Percentiles rank a stretch among this genome's conserved stretches.
Conservation (phyloP, 75 land plant genomes). For the Pseudotsuga menziesii region DNA sequence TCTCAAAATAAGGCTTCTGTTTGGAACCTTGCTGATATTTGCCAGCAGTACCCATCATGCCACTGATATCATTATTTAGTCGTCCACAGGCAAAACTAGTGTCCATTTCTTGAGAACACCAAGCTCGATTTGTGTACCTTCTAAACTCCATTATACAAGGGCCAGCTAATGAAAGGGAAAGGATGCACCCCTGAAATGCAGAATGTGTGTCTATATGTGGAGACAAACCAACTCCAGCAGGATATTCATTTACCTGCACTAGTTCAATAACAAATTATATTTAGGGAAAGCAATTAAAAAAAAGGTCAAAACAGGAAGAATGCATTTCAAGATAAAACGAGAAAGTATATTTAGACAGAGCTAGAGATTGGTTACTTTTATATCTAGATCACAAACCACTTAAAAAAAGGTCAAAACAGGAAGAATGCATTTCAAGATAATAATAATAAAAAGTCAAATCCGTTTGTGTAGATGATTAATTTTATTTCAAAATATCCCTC, state of each 20-base stretch:
- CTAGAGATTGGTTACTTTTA: not conserved
- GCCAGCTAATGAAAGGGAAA: slow-evolving; percentile 90
- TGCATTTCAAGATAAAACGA: no score
- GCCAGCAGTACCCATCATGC: not conserved
- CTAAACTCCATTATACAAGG: slow-evolving; percentile 98
- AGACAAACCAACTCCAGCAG: slow-evolving; percentile 93
- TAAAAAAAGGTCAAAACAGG: no score
- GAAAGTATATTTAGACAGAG: no score
- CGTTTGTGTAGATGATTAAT: no score
- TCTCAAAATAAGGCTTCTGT: slow-evolving; percentile 19
- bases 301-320: no score
- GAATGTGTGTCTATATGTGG: slow-evolving; percentile 99
- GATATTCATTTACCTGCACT: slow-evolving; percentile 94
- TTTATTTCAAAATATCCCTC: no score
- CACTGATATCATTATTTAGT: not conserved
- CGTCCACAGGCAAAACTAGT: not conserved
- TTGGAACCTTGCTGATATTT: slow-evolving; percentile 9
- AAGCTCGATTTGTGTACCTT: slow-evolving; percentile 45
- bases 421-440: no score
- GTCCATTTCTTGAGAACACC: slow-evolving; percentile 17
- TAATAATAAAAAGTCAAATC: no score
- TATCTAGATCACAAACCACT: not conserved
- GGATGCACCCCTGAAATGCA: slow-evolving; percentile 86
- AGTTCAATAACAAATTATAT: not conserved
- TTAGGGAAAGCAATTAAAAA: not conserved